Evolutionary conservation across 2,329 filamentous ascomycete species (phyloP), one percentile per base, ranked within the genome.

Genomic region (Dryadomyces quercivorus): DNA sequence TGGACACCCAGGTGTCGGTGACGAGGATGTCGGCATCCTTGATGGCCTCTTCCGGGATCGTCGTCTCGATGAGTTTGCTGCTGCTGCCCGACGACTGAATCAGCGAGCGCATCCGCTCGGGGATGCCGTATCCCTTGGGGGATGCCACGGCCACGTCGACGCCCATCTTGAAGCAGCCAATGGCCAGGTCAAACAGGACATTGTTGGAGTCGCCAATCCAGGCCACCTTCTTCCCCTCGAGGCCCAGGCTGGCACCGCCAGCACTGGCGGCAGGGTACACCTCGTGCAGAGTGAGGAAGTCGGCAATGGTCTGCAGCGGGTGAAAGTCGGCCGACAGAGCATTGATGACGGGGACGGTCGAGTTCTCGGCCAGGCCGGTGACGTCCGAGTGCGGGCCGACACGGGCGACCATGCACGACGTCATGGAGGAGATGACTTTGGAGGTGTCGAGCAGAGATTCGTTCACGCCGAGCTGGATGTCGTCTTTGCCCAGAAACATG

Each of bases 121-220:
- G 89, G 59, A 97, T 95, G 51, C 82, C 81, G 66, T 95, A 97
- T 50, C 87, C 89, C 57, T 77, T 72, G 20, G 93, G 93, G 0
- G 92, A 91, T 13, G 93, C 93, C 42, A 97, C 89, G 2, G 88
- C 75, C 58, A 98, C 78, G 62, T 95, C 78, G 26, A 95, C 82
- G 48, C 93, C 93, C 62, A 92, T 79, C 73, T 96, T 97, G 62
- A 86, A 74, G 55, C 87, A 90, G 44, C 81, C 91, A 61, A 93
- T 92, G 50, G 91, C 90, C 53, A 97, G 77, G 66, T 98, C 92
- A 65, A 91, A 96, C 22, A 97, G 80, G 31, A 98, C 92, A 63
- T 98, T 98, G 73, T 97, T 98, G 12, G 90, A 89, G 66, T 98
- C 92, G 53, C 92, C 92, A 48, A 98, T 77, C 93, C 93, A 98